Evolutionary conservation across 1,284 basidiomycete species (phyloP).

Genomic region (Moniliophthora roreri): DNA sequence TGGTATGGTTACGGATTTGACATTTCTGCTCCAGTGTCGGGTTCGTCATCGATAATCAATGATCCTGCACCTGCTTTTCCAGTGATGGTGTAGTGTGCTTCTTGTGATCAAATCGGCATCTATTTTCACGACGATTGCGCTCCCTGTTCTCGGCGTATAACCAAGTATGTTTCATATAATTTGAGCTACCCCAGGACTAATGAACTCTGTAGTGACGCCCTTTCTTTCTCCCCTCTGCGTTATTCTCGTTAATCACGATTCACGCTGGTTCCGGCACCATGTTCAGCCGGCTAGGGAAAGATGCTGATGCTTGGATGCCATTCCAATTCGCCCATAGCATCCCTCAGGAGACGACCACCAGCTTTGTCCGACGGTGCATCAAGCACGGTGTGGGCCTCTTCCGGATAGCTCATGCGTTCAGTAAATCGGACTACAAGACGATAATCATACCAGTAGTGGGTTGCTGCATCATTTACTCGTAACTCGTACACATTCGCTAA

Average conservation of each 20-base stretch:
- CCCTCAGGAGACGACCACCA: background rate
- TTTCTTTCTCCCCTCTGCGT: background rate
- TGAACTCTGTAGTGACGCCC: background rate
- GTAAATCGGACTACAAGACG: slow-evolving; percentile 33
- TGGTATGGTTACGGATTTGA: background rate
- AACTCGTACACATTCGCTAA: slow-evolving; percentile 10
- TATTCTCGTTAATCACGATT: background rate
- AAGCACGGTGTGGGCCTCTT: background rate
- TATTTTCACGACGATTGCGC: no score
- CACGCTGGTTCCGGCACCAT: background rate
- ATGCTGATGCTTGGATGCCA: background rate
- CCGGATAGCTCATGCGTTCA: slow-evolving; percentile 20
- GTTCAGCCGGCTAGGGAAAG: background rate
- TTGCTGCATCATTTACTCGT: no score
- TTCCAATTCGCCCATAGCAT: background rate
- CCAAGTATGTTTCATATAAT: no score
- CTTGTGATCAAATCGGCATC: no score
- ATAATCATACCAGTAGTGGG: slow-evolving; percentile 32
- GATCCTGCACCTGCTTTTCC: background rate
- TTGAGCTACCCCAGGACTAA: no score
- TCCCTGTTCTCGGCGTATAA: no score
- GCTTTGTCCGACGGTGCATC: slow-evolving; percentile 13
- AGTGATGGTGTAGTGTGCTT: no score
- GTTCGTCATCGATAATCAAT: background rate
- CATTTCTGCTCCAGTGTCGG: background rate